phyloP scores from a whole-genome alignment of 768 basidiomycete species.

The Trametes elegans region DNA sequence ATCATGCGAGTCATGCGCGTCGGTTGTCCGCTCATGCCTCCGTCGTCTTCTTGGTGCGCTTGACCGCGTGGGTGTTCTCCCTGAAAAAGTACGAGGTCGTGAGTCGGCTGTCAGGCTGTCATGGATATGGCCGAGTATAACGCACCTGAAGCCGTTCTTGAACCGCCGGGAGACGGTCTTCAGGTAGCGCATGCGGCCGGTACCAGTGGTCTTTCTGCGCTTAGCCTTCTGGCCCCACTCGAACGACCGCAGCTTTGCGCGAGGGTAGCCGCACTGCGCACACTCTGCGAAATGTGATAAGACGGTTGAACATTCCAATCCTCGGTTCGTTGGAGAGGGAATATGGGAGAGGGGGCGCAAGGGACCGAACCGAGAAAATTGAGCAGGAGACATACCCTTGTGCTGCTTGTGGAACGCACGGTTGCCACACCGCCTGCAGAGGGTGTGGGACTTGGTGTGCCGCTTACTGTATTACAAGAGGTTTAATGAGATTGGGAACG shows the following conservation, averaged over 20 bases:
- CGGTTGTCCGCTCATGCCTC: conserved; percentile 37
- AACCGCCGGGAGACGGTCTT: conserved; percentile 91
- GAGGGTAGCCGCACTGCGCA: conserved; percentile 94
- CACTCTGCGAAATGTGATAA: conserved; percentile 56
- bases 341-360: not conserved
- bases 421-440: conserved; percentile 96
- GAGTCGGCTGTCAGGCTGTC: not conserved
- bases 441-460: conserved; percentile 95
- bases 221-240: conserved; percentile 99
- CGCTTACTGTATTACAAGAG: conserved; percentile 65
- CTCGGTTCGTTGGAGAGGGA: not conserved
- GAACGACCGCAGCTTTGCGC: conserved; percentile 92
- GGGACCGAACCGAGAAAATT: not conserved
- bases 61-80: conserved; percentile 90
- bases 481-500: not conserved
- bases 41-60: conserved; percentile 64
- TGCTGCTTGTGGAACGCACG: conserved; percentile 98
- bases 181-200: conserved; percentile 92
- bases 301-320: not conserved
- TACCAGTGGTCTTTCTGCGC: conserved; percentile 99
- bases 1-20: conserved; percentile 4
- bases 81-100: conserved; percentile 40
- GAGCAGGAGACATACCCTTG: conserved; percentile 64
- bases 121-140: not conserved
- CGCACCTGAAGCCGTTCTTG: conserved; percentile 97